Conservation (phyloP, 192 early-diverging fungal genomes). For the Rhizophlyctis rosea region DNA sequence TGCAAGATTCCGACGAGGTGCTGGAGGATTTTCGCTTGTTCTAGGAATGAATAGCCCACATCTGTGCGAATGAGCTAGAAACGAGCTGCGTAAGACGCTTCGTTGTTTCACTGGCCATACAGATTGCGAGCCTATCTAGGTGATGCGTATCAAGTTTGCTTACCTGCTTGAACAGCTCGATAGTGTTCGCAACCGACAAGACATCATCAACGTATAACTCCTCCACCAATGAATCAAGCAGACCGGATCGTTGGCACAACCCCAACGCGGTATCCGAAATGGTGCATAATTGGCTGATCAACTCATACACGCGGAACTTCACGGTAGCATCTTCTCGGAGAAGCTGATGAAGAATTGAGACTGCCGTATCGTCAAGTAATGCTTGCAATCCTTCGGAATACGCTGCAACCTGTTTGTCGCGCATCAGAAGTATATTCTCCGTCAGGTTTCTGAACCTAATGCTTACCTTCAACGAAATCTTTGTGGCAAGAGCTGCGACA, state of each 20-base stretch:
- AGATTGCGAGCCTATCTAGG: background rate
- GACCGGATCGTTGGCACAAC: constrained; percentile 26
- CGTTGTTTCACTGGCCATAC: too few species aligned
- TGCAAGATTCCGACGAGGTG: constrained; percentile 29
- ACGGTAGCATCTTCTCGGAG: constrained; percentile 31
- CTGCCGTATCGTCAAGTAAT: constrained; percentile 7
- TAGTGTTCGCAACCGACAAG: constrained; percentile 42
- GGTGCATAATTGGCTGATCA: constrained; percentile 32
- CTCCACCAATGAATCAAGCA: constrained; percentile 28
- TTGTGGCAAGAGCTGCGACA: constrained; percentile 22
- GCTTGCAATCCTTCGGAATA: constrained; percentile 14
- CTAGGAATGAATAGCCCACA: constrained; percentile 35
- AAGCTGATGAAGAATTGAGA: constrained; percentile 18
- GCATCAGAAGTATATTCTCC: too few species aligned
- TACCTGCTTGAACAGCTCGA: constrained; percentile 47
- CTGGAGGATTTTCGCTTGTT: constrained; percentile 28
- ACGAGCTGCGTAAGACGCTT: background rate
- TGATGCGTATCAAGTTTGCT: too few species aligned
- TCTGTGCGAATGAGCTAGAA: constrained; percentile 7
- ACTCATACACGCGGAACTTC: constrained; percentile 50
- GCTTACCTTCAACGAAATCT: too few species aligned
- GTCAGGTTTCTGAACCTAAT: too few species aligned
- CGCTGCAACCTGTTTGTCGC: constrained; percentile 18
- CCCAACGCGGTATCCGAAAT: constrained; percentile 35
- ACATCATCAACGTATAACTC: constrained; percentile 40